phyloP scores from a whole-genome alignment of 2,329 filamentous ascomycete genomes.

The Phoma sp. region DNA sequence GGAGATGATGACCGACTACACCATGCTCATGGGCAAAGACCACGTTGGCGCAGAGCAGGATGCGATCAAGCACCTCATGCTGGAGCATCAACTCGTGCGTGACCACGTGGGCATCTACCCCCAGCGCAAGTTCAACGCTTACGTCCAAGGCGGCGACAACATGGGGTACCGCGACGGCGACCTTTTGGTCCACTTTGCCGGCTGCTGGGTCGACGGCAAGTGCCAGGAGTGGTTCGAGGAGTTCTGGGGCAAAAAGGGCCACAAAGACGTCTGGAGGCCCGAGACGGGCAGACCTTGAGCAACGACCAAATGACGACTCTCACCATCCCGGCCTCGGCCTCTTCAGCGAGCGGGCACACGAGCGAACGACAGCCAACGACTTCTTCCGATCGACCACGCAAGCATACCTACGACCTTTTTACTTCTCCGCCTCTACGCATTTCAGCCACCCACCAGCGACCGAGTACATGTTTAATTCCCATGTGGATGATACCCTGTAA shows the following conservation, averaged over 20 bases:
- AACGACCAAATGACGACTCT: background rate
- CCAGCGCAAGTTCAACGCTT: slow-evolving; percentile 49
- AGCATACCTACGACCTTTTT: slow-evolving; percentile 12
- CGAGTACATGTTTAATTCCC: background rate
- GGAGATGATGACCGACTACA: slow-evolving; percentile 50
- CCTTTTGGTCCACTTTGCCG: slow-evolving; percentile 50
- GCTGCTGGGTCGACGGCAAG: slow-evolving; percentile 48
- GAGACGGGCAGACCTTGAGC: background rate
- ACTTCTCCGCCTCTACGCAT: background rate
- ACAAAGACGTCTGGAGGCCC: slow-evolving; percentile 32
- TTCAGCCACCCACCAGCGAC: background rate
- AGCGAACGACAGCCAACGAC: slow-evolving; percentile 10
- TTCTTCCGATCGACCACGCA: slow-evolving; percentile 5
- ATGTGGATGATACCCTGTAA: slow-evolving; percentile 9
- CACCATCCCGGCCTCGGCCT: background rate
- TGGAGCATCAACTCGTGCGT: slow-evolving; percentile 46
- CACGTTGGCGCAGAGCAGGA: slow-evolving; percentile 48
- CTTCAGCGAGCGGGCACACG: background rate
- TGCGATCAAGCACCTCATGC: slow-evolving; percentile 43
- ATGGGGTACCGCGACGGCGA: slow-evolving; percentile 51
- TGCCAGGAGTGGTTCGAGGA: slow-evolving; percentile 46
- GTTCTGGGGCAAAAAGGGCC: slow-evolving; percentile 43
- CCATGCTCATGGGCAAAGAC: slow-evolving; percentile 43
- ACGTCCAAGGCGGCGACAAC: slow-evolving; percentile 42
- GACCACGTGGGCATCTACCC: slow-evolving; percentile 48